phyloP scores from a whole-genome alignment of 2,329 filamentous ascomycete genomes.

The Beauveria australis region DNA sequence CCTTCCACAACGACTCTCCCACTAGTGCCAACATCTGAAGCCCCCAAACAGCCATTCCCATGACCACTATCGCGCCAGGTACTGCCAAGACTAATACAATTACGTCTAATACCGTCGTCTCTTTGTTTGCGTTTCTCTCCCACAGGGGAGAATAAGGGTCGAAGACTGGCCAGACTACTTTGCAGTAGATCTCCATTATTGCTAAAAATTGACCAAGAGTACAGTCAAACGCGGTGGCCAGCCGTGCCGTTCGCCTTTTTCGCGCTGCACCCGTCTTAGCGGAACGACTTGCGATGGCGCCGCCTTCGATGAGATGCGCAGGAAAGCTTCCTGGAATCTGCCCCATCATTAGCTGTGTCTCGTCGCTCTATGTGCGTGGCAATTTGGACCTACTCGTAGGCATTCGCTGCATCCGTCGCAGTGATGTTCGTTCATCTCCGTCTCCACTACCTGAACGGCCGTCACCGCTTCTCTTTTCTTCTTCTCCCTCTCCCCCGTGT shows the following conservation, averaged over 20 bases:
- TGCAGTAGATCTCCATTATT: conserved; percentile 26
- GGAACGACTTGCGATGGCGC: conserved; percentile 24
- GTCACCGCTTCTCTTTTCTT: background rate
- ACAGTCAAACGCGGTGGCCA: background rate
- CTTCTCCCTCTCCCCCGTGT: background rate
- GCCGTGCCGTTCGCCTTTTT: background rate
- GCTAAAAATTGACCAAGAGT: background rate
- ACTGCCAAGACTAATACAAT: conserved; percentile 19
- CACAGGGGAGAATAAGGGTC: conserved; percentile 28
- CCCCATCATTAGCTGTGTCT: background rate
- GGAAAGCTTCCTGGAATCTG: conserved; percentile 23
- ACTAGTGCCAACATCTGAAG: conserved; percentile 18
- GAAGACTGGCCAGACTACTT: conserved; percentile 30
- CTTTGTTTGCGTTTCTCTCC: conserved; percentile 18
- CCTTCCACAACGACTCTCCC: conserved; percentile 14
- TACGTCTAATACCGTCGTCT: conserved; percentile 15
- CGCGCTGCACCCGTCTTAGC: background rate
- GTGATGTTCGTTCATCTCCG: background rate
- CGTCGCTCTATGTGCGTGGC: background rate
- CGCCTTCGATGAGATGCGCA: conserved; percentile 17
- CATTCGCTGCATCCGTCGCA: background rate
- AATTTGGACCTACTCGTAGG: background rate
- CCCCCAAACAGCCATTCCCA: conserved; percentile 19
- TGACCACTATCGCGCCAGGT: conserved; percentile 19
- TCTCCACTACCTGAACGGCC: background rate